phyloP scores from a whole-genome alignment of 306 rosid genomes.

The Acacia acuminata region DNA sequence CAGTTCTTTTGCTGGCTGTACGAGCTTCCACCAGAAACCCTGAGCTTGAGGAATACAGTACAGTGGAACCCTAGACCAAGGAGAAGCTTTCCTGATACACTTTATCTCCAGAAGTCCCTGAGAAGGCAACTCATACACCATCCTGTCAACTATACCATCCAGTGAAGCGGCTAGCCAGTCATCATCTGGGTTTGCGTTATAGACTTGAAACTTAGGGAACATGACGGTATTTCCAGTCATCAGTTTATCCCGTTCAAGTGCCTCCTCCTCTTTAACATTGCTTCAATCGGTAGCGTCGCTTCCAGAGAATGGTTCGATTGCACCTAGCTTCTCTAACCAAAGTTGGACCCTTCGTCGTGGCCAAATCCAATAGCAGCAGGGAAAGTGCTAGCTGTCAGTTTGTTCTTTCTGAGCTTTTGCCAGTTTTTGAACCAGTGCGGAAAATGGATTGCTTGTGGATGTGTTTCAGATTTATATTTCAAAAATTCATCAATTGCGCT shows the following conservation, averaged over 20 bases:
- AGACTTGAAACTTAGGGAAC: slow-evolving; percentile 83
- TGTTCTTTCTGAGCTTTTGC: slow-evolving; percentile 62
- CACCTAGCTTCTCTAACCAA: slow-evolving; percentile 85
- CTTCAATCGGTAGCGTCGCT: slow-evolving; percentile 86
- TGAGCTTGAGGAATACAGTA: slow-evolving; percentile 84
- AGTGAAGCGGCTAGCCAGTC: slow-evolving; percentile 87
- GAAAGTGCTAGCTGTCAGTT: slow-evolving; percentile 86
- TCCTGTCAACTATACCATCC: slow-evolving; percentile 61
- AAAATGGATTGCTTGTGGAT: slow-evolving; percentile 51
- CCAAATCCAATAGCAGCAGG: slow-evolving; percentile 80
- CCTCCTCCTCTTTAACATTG: slow-evolving; percentile 84
- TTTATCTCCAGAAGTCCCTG: slow-evolving; percentile 75
- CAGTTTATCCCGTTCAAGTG: slow-evolving; percentile 82
- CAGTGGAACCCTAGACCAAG: slow-evolving; percentile 71
- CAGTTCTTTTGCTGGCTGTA: slow-evolving; percentile 70
- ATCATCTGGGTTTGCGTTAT: slow-evolving; percentile 43
- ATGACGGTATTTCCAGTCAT: slow-evolving; percentile 70
- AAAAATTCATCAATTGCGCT: slow-evolving; percentile 10
- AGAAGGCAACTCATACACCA: slow-evolving; percentile 67
- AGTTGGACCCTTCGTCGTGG: slow-evolving; percentile 60
- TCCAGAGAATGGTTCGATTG: slow-evolving; percentile 71
- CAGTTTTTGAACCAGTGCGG: slow-evolving; percentile 91
- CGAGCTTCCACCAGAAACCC: slow-evolving; percentile 92
- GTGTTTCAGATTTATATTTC: slow-evolving; percentile 37
- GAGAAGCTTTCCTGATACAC: slow-evolving; percentile 63